phyloP scores from a whole-genome alignment of 1,284 basidiomycete species.

The Ceratobasidium sp. region DNA sequence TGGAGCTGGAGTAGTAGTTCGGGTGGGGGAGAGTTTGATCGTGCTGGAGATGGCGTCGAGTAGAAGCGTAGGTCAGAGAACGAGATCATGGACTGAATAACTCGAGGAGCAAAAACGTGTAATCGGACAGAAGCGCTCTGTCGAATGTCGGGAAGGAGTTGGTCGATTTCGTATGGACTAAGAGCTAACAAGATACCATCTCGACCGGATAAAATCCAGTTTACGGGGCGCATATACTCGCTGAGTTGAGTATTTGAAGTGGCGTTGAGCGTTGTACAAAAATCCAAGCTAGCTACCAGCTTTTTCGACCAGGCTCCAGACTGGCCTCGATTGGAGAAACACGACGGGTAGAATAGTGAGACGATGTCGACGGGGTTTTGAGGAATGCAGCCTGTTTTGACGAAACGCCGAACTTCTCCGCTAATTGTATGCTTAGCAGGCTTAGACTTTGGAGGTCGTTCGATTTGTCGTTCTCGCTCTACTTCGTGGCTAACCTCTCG shows the following conservation, averaged over 20 bases:
- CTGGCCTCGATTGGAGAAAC: too few relatives aligned
- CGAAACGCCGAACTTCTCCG: slow-evolving; percentile 4
- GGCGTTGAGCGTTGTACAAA: slow-evolving; percentile 53
- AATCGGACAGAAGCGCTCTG: slow-evolving; percentile 58
- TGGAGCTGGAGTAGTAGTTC: slow-evolving; percentile 50
- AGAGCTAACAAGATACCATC: slow-evolving; percentile 57
- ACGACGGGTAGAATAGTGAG: too few relatives aligned
- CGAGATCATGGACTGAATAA: slow-evolving; percentile 58
- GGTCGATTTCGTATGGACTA: slow-evolving; percentile 64
- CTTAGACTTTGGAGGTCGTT: slow-evolving; percentile 33
- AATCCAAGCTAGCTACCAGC: slow-evolving; percentile 52
- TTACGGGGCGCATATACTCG: slow-evolving; percentile 44
- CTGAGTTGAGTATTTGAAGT: background rate
- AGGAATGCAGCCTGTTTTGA: slow-evolving; percentile 5
- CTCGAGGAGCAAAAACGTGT: slow-evolving; percentile 64
- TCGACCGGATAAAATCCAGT: slow-evolving; percentile 61
- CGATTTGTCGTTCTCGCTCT: slow-evolving; percentile 38
- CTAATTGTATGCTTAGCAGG: slow-evolving; percentile 29
- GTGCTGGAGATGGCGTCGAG: slow-evolving; percentile 48
- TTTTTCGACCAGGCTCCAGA: background rate
- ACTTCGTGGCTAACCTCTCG: slow-evolving; percentile 59
- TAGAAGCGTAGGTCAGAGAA: slow-evolving; percentile 54
- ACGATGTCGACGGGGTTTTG: background rate
- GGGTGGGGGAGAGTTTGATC: background rate
- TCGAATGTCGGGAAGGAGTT: slow-evolving; percentile 61